phyloP scores from a whole-genome alignment of 2,329 filamentous ascomycete species.

The Fusarium miscanthi region DNA sequence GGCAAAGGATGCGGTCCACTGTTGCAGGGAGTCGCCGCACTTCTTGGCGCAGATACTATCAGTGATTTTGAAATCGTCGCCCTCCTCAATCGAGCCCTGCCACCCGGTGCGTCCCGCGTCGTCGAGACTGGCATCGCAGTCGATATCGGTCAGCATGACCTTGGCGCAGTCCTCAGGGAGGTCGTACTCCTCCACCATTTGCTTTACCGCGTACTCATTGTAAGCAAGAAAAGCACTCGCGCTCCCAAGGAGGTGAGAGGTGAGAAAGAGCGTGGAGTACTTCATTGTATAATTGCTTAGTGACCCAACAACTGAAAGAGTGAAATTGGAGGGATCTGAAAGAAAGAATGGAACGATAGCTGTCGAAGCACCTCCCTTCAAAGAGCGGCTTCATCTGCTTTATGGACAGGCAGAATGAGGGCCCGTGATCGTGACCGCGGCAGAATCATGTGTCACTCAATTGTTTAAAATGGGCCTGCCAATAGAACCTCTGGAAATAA shows the following conservation, averaged over 20 bases:
- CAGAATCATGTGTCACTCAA: background rate
- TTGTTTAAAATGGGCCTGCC: background rate
- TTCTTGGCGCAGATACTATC: background rate
- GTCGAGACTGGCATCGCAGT: background rate
- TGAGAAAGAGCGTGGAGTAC: background rate
- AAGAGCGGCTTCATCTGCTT: background rate
- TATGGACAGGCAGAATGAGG: rapidly evolving
- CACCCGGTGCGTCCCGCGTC: background rate
- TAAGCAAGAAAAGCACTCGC: background rate
- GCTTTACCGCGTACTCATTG: background rate
- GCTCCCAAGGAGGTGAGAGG: rapidly evolving
- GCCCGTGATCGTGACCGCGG: background rate
- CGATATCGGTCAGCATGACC: background rate
- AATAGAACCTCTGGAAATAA: background rate
- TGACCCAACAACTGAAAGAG: background rate
- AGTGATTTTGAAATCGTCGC: background rate
- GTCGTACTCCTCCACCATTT: background rate
- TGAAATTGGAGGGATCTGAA: background rate
- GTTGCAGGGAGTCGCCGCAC: background rate
- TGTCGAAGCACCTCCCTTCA: rapidly evolving
- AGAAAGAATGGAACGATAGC: background rate
- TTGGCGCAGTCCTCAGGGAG: background rate
- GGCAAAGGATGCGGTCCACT: background rate
- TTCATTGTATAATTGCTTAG: rapidly evolving
- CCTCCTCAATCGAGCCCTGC: background rate